Conservation (phyloP, 2,329 filamentous ascomycete species). For the Trichoderma sp. region DNA sequence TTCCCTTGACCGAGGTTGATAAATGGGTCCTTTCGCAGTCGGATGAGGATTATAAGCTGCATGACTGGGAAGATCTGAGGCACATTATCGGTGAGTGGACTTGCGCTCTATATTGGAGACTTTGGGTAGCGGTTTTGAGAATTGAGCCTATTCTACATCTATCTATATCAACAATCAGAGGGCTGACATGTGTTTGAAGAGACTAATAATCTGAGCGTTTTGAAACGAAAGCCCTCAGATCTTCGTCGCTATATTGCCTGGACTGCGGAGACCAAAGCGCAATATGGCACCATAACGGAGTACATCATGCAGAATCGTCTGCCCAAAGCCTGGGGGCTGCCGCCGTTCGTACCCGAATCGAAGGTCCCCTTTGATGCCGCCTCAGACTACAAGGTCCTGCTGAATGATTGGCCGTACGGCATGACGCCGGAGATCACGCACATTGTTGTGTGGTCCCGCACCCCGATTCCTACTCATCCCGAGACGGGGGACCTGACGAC, state of each 20-base stretch:
- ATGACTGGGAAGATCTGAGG: constrained; percentile 75
- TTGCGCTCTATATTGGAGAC: constrained; percentile 2
- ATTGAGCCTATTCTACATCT: background rate
- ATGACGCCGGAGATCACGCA: constrained; percentile 70
- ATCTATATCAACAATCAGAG: background rate
- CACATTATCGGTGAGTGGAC: constrained; percentile 62
- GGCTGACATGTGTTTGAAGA: constrained; percentile 38
- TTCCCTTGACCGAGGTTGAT: constrained; percentile 63
- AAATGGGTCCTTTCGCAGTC: constrained; percentile 62
- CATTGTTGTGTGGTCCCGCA: constrained; percentile 90
- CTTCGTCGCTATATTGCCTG: constrained; percentile 79
- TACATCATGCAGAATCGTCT: constrained; percentile 78
- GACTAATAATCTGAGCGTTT: constrained; percentile 67
- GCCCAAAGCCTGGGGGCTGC: constrained; percentile 64
- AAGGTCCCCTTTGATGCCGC: constrained; percentile 55
- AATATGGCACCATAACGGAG: constrained; percentile 78
- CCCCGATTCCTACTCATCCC: constrained; percentile 72
- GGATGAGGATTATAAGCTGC: constrained; percentile 71
- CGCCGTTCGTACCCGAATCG: constrained; percentile 59
- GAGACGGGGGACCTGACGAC: constrained; percentile 72
- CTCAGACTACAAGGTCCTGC: constrained; percentile 69
- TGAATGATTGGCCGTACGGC: constrained; percentile 95
- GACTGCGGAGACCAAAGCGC: constrained; percentile 68
- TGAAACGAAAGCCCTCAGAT: constrained; percentile 81
- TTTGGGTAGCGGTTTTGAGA: background rate